Conservation (phyloP, 768 basidiomycete species). For the Myochromella boudieri region DNA sequence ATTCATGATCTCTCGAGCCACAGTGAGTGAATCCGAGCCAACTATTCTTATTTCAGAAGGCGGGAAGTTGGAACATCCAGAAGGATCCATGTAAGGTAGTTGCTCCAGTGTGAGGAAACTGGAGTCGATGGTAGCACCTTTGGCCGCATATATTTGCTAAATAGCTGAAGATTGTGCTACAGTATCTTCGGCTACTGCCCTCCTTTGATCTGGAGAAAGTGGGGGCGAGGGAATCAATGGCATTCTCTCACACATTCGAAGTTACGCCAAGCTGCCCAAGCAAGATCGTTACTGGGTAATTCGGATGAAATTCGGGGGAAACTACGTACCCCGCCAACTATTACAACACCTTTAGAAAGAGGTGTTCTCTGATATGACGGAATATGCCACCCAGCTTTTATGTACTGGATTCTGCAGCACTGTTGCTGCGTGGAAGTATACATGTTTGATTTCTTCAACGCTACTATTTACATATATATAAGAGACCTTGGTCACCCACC, state of each 20-base stretch:
- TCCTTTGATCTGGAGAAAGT: neutral
- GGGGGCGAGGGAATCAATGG: neutral
- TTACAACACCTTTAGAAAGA: no score
- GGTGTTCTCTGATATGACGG: no score
- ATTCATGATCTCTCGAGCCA: conserved; percentile 31
- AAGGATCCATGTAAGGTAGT: conserved; percentile 23
- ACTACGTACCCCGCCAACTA: no score
- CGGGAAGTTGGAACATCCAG: conserved; percentile 14
- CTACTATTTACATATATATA: no score
- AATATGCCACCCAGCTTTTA: no score
- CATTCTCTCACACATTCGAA: neutral
- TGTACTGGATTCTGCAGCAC: no score
- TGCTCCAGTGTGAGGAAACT: conserved; percentile 25
- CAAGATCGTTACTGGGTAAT: no score
- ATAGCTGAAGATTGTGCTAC: conserved; percentile 26
- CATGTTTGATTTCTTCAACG: no score
- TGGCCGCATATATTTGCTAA: conserved; percentile 21
- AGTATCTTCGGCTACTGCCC: conserved; percentile 25
- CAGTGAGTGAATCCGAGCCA: conserved; percentile 37
- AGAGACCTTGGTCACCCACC: no score
- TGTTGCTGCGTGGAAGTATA: no score
- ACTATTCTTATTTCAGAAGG: conserved; percentile 24
- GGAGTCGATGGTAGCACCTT: conserved; percentile 31
- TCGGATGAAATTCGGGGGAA: no score
- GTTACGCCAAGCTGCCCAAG: no score